A percentile compares a stretch with the other conserved stretches of the same genome.
Conservation (phyloP, 768 basidiomycete species). For the Hygrocybe coccinea region DNA sequence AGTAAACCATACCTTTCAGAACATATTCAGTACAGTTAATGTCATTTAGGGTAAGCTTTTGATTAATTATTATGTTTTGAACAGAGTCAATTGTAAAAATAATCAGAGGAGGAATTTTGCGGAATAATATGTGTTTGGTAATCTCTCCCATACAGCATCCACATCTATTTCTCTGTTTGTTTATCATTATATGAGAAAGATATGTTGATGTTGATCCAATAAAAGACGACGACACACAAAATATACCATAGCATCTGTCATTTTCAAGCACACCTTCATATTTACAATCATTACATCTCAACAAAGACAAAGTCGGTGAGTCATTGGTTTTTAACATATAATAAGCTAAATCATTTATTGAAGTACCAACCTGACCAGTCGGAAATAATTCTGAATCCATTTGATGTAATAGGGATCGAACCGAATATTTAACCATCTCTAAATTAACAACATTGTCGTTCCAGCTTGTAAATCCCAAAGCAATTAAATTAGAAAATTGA, state of each 20-base stretch:
- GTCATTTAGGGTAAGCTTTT: background rate
- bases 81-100: background rate
- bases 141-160: background rate
- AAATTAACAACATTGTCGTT: background rate
- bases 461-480: background rate
- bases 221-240: background rate
- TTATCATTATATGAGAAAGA: background rate
- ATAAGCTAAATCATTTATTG: background rate
- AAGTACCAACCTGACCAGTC: background rate
- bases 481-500: background rate
- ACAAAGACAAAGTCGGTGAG: background rate
- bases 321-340: background rate
- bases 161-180: background rate
- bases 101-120: background rate
- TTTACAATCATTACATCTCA: background rate
- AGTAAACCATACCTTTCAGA: background rate
- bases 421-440: background rate
- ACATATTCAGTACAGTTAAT: background rate
- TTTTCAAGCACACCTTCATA: background rate
- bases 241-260: background rate
- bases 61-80: background rate
- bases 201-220: background rate
- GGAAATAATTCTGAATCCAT: background rate
- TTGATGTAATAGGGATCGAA: background rate
- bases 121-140: background rate